These are phyloP conservation scores for Arthrobotrys megalospora DNA, from an alignment of 2,329 filamentous ascomycete species.

Conservation along the genomic window DNA sequence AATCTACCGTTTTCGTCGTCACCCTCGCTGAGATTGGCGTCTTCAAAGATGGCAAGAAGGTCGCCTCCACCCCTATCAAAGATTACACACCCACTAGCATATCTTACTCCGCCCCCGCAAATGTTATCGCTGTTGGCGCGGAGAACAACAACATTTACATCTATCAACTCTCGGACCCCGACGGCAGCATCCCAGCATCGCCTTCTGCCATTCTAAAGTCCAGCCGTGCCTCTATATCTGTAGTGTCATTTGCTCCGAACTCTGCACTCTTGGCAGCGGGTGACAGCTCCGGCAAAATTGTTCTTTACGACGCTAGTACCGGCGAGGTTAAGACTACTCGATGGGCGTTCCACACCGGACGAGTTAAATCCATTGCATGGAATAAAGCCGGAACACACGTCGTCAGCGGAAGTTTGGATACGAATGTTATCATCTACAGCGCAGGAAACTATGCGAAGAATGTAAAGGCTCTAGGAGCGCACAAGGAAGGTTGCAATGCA, in stretches of 20 bases:
- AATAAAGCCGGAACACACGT: slow-evolving; percentile 82
- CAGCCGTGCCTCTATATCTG: slow-evolving; percentile 79
- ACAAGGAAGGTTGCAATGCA: slow-evolving; percentile 95
- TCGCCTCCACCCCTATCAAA: slow-evolving; percentile 74
- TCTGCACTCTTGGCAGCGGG: slow-evolving; percentile 86
- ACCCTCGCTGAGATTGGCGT: slow-evolving; percentile 71
- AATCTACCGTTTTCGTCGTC: slow-evolving; percentile 73
- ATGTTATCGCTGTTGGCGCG: slow-evolving; percentile 80
- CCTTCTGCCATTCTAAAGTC: slow-evolving; percentile 75
- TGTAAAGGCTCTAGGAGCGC: slow-evolving; percentile 86
- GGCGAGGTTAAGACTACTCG: slow-evolving; percentile 84
- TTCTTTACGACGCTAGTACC: slow-evolving; percentile 79
- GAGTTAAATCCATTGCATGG: slow-evolving; percentile 81
- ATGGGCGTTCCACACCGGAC: slow-evolving; percentile 80
- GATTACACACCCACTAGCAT: slow-evolving; percentile 78
- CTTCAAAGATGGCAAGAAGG: slow-evolving; percentile 73
- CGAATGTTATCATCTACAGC: slow-evolving; percentile 93
- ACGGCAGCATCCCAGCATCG: slow-evolving; percentile 71
- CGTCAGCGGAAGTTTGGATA: slow-evolving; percentile 88
- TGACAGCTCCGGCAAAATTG: slow-evolving; percentile 87
- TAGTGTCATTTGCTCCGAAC: slow-evolving; percentile 84
- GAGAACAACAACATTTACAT: slow-evolving; percentile 82
- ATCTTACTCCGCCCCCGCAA: slow-evolving; percentile 62
- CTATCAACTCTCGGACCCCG: slow-evolving; percentile 76
- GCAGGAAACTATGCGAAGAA: slow-evolving; percentile 84